Evolutionary conservation across 2,329 filamentous ascomycete species (phyloP), one percentile per base, ranked within the genome.

Genomic region (Fusarium sp.): DNA sequence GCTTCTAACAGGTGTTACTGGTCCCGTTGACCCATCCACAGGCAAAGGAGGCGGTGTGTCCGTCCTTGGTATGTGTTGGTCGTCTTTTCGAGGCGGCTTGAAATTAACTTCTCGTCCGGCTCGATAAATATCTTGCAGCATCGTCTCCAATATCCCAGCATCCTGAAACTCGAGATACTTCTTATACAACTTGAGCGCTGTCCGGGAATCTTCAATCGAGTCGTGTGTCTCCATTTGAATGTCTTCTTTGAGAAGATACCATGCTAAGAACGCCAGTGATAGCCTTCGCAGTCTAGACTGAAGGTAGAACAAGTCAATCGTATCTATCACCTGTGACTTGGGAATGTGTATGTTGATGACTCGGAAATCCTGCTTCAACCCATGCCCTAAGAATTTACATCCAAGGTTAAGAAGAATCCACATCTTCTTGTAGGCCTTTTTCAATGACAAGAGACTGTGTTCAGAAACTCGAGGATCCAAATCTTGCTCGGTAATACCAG

Each of bases 261-360:
- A 97, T 0, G 96, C 94, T 19, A 99, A 82, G 77, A 97, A 98
- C 27, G 95, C 92, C 20, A 99, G 84, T 9, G 92, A 96, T 3
- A 99, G 87, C 75, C 94, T 96, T n/a, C 96, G 89, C 53, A 93
- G 87, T 32, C 93, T 90, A 17, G 88, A 85, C 56, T 91, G 89
- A 60, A 97, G 89, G 79, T 92, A 96, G 82, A 97, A 98, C 3
- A 97, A 85, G 67, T 96, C 91, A 70, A 94, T 94, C 0, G 96
- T 99, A 79, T 99, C 96, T 56, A 99, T 93, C 35, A 97, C 91
- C 77, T 99, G 96, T 5, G 87, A 80, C 76, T 91, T 92, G 2
- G 96, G 96, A 0, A 99, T 92, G 77, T 97, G 93, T 56, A 99
- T 97, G 78, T 99, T 99, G 80, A 97, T 97, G 56, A 97, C 97